A percentile compares a stretch with the other conserved stretches of the same genome.
Evolutionary conservation across 2,329 filamentous ascomycete species (phyloP).

Genomic region (Aspergillus cejpii): DNA sequence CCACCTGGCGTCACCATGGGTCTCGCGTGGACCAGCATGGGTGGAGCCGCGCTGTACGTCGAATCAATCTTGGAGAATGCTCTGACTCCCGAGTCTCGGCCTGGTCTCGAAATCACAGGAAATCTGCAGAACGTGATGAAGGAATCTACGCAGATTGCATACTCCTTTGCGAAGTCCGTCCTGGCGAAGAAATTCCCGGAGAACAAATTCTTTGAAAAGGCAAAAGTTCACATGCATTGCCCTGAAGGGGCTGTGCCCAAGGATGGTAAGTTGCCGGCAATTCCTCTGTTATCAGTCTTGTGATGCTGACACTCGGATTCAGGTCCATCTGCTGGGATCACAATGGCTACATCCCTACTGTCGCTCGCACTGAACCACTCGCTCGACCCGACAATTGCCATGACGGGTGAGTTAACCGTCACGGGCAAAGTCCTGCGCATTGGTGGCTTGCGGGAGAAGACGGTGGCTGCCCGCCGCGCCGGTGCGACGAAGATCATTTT

Average conservation of each 20-base stretch:
- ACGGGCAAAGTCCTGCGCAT: constrained; percentile 95
- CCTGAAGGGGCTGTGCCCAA: constrained; percentile 95
- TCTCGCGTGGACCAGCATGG: constrained; percentile 95
- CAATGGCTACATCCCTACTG: constrained; percentile 91
- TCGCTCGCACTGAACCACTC: constrained; percentile 73
- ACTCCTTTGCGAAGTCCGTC: constrained; percentile 87
- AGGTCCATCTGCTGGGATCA: constrained; percentile 83
- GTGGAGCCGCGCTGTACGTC: constrained; percentile 91
- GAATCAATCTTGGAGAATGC: constrained; percentile 90
- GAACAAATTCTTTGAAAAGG: constrained; percentile 94
- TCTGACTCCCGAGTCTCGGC: constrained; percentile 64
- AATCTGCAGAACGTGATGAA: constrained; percentile 98
- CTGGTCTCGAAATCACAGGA: constrained; percentile 82
- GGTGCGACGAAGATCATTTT: constrained; percentile 93
- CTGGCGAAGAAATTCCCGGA: constrained; percentile 79
- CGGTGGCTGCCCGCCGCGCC: constrained; percentile 84
- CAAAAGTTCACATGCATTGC: constrained; percentile 89
- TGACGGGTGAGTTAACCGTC: constrained; percentile 95
- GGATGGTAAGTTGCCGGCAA: constrained; percentile 54
- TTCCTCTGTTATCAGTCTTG: constrained; percentile 3
- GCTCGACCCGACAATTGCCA: constrained; percentile 80
- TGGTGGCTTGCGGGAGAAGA: constrained; percentile 92
- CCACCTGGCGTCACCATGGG: constrained; percentile 96
- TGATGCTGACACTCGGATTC: constrained; percentile 9
- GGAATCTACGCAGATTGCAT: constrained; percentile 89